Evolutionary conservation across 1,284 basidiomycete genomes (phyloP), one percentile per base, ranked within the genome.

Genomic region (Phlebopus sp.): DNA sequence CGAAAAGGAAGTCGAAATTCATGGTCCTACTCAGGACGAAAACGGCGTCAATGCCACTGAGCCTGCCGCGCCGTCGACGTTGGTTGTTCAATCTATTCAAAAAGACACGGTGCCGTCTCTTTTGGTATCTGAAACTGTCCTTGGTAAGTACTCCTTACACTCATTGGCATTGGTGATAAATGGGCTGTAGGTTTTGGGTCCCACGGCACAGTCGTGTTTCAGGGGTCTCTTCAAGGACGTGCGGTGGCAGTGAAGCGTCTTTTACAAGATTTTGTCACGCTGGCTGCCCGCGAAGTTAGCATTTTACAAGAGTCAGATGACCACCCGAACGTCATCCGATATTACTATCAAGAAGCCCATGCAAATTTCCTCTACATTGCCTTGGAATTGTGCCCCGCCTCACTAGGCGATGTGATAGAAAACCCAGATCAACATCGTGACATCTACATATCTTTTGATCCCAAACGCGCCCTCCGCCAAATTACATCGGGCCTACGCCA

Each of bases 241-340:
- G 90, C 94, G 0, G 96, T 99, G 1, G 96, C 96, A 5, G 95
- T 99, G 53, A 99, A 99, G 70, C 89, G 97, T 1, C 79, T 99
- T 11, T 78, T 99, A 21, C 88, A 88, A 58, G 95, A 98, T 67
- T 99, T 98, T 64, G 92, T 97, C 42, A 94, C 92, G 0, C 82
- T 99, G 29, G 95, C 96, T 1, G 82, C 88, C 8, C 90, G 96
- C 48, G 97, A 99, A 74, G 95, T 98, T 19, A 87, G 84, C 62
- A 82, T 99, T 37, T 77, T 99, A 2, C 92, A 96, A 70, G 95
- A 97, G 63, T 92, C 90, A 35, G 97, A 99, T 71, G 93, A 97
- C 65, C 97, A 99, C 61, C 93, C 94, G 4, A 98, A 99, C 68
- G 95, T 99, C 59, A 96, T 99, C 56, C 85, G 96, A 48, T 96